Conservation (phyloP, 1,139 yeast genomes). For the Geotrichum klebahnii region DNA sequence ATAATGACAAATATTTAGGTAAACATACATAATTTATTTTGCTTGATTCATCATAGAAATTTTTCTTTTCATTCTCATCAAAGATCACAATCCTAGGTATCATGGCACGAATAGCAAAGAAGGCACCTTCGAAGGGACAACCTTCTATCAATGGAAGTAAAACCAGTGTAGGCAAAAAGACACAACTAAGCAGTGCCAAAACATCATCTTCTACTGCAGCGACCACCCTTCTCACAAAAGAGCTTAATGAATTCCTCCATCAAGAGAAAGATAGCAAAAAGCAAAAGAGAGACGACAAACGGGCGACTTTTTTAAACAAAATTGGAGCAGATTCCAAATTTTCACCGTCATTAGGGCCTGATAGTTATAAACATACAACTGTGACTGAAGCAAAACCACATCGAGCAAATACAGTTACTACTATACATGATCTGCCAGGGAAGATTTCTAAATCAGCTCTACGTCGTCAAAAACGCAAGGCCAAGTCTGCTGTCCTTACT, state of each 20-base stretch:
- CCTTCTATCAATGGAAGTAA: too few relatives aligned
- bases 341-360: constrained; percentile 16
- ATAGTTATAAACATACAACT: constrained; percentile 21
- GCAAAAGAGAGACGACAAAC: constrained; percentile 31
- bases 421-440: constrained; percentile 23
- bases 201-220: constrained; percentile 11
- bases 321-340: constrained; percentile 20
- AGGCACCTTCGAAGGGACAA: constrained; percentile 21
- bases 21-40: too few relatives aligned
- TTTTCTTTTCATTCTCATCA: too few relatives aligned
- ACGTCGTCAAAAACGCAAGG: constrained; percentile 31
- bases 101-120: constrained; percentile 22
- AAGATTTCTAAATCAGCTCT: constrained; percentile 32
- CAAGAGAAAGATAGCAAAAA: constrained; percentile 31
- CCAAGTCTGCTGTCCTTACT: constrained; percentile 32
- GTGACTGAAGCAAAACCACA: constrained; percentile 18
- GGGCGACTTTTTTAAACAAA: constrained; percentile 23
- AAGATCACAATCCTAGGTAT: too few relatives aligned
- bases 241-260: constrained; percentile 29
- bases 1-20: too few relatives aligned
- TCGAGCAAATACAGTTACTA: constrained; percentile 16
- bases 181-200: constrained; percentile 1
- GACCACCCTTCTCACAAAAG: constrained; percentile 22
- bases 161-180: not conserved
- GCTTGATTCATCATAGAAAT: too few relatives aligned